A percentile compares a stretch with the other conserved stretches of the same genome.
These are phyloP conservation scores for Xanthoceras sorbifolium DNA, from an alignment of 345 rosid genomes.

Conservation along the genomic window DNA sequence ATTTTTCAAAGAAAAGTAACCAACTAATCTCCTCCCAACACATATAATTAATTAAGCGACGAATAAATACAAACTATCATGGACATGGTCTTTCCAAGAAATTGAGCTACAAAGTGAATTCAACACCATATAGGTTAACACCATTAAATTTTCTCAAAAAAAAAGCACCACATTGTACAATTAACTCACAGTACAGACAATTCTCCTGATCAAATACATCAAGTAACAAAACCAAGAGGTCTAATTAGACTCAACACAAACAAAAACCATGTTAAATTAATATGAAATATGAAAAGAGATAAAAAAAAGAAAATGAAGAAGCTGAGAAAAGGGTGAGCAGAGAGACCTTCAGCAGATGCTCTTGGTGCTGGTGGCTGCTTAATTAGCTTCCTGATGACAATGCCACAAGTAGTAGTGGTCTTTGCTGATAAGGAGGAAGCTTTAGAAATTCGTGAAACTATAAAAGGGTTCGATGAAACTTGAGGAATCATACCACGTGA, in stretches of 20 bases:
- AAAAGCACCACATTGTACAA: too few relatives aligned
- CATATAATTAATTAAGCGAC: too few relatives aligned
- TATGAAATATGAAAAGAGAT: not conserved
- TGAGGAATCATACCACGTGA: slow-evolving; percentile 28
- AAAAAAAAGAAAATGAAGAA: not conserved
- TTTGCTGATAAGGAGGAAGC: slow-evolving; percentile 27
- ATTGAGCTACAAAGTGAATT: too few relatives aligned
- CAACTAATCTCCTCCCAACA: too few relatives aligned
- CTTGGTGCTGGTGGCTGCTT: slow-evolving; percentile 24
- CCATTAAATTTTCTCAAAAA: too few relatives aligned
- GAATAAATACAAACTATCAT: not conserved
- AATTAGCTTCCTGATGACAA: slow-evolving; percentile 24
- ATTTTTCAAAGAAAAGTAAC: too few relatives aligned
- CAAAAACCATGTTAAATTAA: slow-evolving; percentile 5
- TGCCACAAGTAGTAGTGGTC: slow-evolving; percentile 3
- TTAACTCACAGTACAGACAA: too few relatives aligned
- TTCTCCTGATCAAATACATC: too few relatives aligned
- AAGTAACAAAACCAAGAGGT: not conserved
- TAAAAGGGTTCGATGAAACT: slow-evolving; percentile 12
- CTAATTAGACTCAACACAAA: not conserved
- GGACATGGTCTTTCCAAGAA: not conserved
- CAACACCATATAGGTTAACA: too few relatives aligned
- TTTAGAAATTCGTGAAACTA: slow-evolving; percentile 5
- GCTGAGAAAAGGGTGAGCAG: not conserved
- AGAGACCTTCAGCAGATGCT: slow-evolving; percentile 52